Percentiles rank a stretch among this genome's conserved stretches.
These are phyloP conservation scores for Xylariaceae sp. DNA, from an alignment of 2,329 filamentous ascomycete species.

Conservation along the genomic window DNA sequence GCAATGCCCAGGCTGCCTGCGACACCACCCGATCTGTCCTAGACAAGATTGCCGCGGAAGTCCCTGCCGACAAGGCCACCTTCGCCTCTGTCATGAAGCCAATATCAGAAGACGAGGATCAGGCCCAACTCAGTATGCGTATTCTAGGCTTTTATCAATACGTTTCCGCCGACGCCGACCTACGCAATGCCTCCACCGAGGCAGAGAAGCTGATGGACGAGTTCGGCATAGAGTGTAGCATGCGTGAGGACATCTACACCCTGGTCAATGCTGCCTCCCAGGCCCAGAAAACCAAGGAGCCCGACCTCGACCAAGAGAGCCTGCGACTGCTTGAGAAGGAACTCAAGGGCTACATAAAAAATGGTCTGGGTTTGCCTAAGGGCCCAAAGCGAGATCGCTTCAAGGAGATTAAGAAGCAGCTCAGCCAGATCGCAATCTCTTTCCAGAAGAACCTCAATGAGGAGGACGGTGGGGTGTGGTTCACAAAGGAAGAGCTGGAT, in stretches of 20 bases:
- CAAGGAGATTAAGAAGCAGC: conserved; percentile 82
- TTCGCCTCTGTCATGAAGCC: conserved; percentile 63
- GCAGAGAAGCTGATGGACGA: conserved; percentile 77
- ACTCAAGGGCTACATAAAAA: conserved; percentile 74
- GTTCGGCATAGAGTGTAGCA: conserved; percentile 75
- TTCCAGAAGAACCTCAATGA: conserved; percentile 83
- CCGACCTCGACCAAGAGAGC: conserved; percentile 67
- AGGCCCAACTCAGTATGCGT: conserved; percentile 58
- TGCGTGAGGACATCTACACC: conserved; percentile 80
- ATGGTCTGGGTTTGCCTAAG: conserved; percentile 72
- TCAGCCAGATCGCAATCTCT: conserved; percentile 73
- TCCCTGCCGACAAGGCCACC: conserved; percentile 55
- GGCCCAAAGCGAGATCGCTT: conserved; percentile 75
- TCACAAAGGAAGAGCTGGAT: conserved; percentile 71
- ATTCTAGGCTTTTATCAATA: conserved; percentile 82
- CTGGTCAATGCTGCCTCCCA: conserved; percentile 63
- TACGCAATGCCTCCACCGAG: conserved; percentile 76
- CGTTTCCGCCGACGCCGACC: conserved; percentile 67
- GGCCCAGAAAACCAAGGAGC: conserved; percentile 55
- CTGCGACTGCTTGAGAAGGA: conserved; percentile 76
- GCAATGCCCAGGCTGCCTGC: conserved; percentile 68
- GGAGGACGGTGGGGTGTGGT: conserved; percentile 80
- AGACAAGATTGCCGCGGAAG: conserved; percentile 68
- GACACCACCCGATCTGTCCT: conserved; percentile 64
- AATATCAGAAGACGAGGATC: conserved; percentile 74